Evolutionary conservation across 176 grass and related monocot species (phyloP).

Genomic region (Saccharum spontaneum): DNA sequence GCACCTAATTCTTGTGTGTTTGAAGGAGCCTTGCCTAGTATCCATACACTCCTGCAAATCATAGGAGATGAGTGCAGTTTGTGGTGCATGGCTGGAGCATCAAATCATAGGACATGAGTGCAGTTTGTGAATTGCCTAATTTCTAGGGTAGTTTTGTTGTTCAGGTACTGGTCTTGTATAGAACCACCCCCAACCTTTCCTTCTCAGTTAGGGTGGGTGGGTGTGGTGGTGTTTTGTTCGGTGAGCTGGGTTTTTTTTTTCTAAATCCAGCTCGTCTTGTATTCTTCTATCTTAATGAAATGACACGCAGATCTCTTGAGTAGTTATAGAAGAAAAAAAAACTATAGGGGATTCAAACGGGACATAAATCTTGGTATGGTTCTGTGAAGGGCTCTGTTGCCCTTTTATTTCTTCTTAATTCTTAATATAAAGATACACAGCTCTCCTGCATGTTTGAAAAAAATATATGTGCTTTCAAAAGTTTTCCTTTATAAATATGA

Average conservation of each 20-base stretch:
- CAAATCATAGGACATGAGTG: neutral
- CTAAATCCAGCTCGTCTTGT: neutral
- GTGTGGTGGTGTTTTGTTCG: neutral
- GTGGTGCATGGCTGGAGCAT: neutral
- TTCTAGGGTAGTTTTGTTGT: neutral
- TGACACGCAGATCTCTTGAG: no score
- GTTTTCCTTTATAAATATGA: neutral
- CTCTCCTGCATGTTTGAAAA: neutral
- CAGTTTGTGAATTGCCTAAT: neutral
- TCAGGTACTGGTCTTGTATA: neutral
- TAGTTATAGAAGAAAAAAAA: no score
- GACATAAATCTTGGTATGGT: no score
- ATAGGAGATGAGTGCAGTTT: neutral
- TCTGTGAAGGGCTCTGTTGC: neutral
- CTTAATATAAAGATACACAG: neutral
- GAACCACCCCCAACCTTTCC: neutral
- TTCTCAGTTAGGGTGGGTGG: neutral
- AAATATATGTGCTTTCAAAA: neutral
- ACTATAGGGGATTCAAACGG: no score
- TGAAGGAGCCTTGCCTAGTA: neutral
- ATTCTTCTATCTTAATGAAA: neutral
- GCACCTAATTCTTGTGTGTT: no score
- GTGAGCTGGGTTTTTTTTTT: neutral
- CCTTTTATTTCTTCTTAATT: neutral
- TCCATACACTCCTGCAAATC: neutral